Percentiles rank a stretch among this genome's conserved stretches.
Conservation (phyloP, 192 early-diverging fungal species). For the Rhizophagus clarus region DNA sequence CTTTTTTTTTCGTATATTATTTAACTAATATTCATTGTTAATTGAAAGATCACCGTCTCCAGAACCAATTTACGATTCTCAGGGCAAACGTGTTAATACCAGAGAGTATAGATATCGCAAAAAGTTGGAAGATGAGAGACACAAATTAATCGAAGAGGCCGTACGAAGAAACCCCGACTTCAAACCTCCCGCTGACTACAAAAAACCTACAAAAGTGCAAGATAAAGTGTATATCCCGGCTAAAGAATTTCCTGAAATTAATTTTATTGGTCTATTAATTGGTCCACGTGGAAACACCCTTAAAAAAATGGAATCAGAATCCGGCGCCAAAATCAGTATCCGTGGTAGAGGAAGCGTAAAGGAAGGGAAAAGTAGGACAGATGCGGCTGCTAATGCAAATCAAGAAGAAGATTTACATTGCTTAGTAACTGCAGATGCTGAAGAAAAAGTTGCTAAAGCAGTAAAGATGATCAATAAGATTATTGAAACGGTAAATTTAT, state of each 20-base stretch:
- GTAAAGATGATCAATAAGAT: constrained; percentile 89
- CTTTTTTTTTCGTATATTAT: background rate
- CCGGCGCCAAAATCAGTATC: constrained; percentile 95
- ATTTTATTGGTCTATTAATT: constrained; percentile 96
- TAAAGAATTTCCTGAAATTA: constrained; percentile 94
- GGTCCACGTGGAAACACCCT: constrained; percentile 97
- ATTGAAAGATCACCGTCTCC: constrained; percentile 92
- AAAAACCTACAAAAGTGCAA: constrained; percentile 73
- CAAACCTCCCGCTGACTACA: constrained; percentile 91
- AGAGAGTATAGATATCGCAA: constrained; percentile 90
- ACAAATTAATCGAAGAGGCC: constrained; percentile 81
- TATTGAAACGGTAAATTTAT: constrained; percentile 80
- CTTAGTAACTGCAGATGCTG: constrained; percentile 84
- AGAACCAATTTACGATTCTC: constrained; percentile 85
- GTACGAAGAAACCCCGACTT: constrained; percentile 76
- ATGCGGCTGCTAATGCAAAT: constrained; percentile 51
- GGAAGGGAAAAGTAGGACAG: constrained; percentile 78
- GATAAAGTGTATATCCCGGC: constrained; percentile 97
- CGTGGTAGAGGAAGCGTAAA: constrained; percentile 95
- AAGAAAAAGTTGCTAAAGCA: constrained; percentile 85
- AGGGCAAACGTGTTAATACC: constrained; percentile 96
- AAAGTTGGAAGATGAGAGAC: constrained; percentile 91
- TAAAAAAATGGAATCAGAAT: constrained; percentile 93
- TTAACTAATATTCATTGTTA: background rate
- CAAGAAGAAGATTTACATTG: constrained; percentile 90